These are phyloP conservation scores for Myriosclerotinia scirpicola DNA, from an alignment of 2,329 filamentous ascomycete genomes.

Conservation along the genomic window DNA sequence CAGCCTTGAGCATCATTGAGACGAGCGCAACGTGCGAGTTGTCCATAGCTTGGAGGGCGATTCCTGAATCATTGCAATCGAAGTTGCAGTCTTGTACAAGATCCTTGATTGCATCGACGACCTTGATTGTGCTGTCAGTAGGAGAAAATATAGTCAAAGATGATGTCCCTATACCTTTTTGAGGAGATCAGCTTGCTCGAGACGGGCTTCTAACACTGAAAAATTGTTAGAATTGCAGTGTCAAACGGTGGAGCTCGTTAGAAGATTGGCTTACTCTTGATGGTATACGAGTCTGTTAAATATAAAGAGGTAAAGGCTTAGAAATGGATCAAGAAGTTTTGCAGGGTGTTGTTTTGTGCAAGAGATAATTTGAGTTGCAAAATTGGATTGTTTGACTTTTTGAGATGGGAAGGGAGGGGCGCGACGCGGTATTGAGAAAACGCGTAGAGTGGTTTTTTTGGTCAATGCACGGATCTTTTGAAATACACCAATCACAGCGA, in stretches of 20 bases:
- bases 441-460: conserved; percentile 25
- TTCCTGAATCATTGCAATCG: conserved; percentile 99
- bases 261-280: conserved; percentile 11
- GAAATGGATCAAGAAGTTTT: background rate
- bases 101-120: conserved; percentile 98
- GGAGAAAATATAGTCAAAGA: background rate
- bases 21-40: conserved; percentile 99
- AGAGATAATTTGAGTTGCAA: conserved; percentile 9
- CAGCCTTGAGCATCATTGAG: conserved; percentile 97
- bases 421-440: conserved; percentile 23
- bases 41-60: conserved; percentile 99
- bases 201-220: conserved; percentile 87
- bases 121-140: conserved; percentile 52
- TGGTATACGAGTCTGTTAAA: background rate
- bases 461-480: background rate
- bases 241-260: background rate
- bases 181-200: conserved; percentile 88
- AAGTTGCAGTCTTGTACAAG: conserved; percentile 99
- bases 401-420: conserved; percentile 4
- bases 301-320: background rate
- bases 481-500: conserved; percentile 7
- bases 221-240: conserved; percentile 15
- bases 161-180: conserved; percentile 69
- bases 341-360: conserved; percentile 8
- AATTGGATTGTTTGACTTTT: conserved; percentile 19